Evolutionary conservation across 2,329 filamentous ascomycete genomes (phyloP), one percentile per base, ranked within the genome.

Genomic region (Nothomitra cinnamomea): DNA sequence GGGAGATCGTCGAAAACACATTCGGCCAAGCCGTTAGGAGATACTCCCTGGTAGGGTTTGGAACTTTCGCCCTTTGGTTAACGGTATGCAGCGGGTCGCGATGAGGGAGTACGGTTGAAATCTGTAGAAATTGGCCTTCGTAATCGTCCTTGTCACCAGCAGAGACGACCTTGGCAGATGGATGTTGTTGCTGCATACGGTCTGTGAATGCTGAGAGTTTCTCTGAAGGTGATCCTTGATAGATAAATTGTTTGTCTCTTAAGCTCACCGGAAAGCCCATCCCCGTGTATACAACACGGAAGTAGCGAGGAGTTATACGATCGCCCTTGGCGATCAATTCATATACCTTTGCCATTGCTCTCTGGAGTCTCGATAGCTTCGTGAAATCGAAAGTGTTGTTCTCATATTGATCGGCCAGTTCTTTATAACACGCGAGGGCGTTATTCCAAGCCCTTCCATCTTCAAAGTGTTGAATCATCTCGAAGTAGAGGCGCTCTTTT

Each of bases 381-480:
- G 83, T 76, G 61, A 94, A 95, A 67, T 98, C 92, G 65, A 89
- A 95, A 0, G 85, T 70, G 56, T 88, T 94, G 59, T 77, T 79
- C 69, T 95, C 88, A 64, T 96, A 98, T 67, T 96, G 88, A n/a
- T 73, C 69, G 49, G 89, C 85, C 52, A 98, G 79, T 67, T 98
- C 90, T 64, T 85, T 85, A 68, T 98, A 96, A 2, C 87, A 87
- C 4, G 80, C 77, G 42, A 98, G 70, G 1, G 89, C 90, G 65
- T 86, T 86, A 61, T 85, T 84, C 90, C 90, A 96, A 0, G 87
- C 87, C 64, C 87, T 83, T n/a, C 88, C 89, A 56, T 94, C 87
- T 63, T 96, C 90, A 58, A 92, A 95, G 64, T 90, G 77, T 66
- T 89, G 88, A 65, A 96, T 94, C 76, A 96, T 94, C 59, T 88